Conservation (phyloP, 371 early-diverging fungal species). For the Mucor racemosus region DNA sequence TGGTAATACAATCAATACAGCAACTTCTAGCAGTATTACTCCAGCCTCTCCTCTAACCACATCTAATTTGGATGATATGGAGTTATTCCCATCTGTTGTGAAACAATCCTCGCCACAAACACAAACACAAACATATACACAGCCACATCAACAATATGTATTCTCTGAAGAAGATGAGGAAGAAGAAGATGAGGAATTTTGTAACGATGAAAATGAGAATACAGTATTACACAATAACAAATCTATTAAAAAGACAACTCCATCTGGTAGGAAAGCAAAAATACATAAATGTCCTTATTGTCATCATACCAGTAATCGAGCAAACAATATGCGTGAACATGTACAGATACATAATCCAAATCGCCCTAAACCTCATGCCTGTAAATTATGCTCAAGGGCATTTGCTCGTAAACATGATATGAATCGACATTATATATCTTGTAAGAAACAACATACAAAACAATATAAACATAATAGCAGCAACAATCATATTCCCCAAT, state of each 20-base stretch:
- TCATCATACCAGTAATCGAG: constrained; percentile 40
- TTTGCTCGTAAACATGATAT: constrained; percentile 77
- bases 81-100: constrained; percentile 17
- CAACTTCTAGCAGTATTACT: not conserved
- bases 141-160: not conserved
- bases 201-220: not conserved
- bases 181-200: not conserved
- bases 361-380: constrained; percentile 42
- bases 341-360: constrained; percentile 47
- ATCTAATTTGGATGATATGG: constrained; percentile 11
- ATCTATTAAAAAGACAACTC: constrained; percentile 6
- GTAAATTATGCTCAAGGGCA: constrained; percentile 53
- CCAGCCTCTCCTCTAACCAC: constrained; percentile 11
- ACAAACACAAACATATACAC: constrained; percentile 18
- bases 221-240: not conserved
- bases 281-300: constrained; percentile 41
- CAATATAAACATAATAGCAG: constrained; percentile 4
- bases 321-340: constrained; percentile 54
- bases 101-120: constrained; percentile 23
- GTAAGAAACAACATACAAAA: constrained; percentile 21
- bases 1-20: constrained; percentile 3
- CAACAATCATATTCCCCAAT: not conserved
- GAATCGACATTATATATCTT: constrained; percentile 57
- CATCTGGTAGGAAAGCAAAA: constrained; percentile 22
- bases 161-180: constrained; percentile 12